Base-by-base conservation (phyloP, 192 early-diverging fungal species). In the Backusella australiensis region DNA sequence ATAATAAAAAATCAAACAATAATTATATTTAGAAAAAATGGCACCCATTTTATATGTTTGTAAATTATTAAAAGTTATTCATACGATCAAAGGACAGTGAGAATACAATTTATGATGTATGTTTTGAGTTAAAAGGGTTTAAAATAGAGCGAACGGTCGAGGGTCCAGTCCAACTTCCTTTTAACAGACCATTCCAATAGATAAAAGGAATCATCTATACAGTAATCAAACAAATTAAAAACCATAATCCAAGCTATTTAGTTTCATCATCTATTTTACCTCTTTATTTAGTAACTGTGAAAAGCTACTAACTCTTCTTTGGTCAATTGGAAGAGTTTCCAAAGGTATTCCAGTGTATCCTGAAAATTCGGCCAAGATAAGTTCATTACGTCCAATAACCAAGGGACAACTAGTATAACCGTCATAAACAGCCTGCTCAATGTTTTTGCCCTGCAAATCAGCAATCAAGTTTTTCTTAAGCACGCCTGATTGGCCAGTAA, bases 381-480 rank as follows among this genome's bases (percentile, higher is more conserved):
- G 81, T 80, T 92, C 90, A 78, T 94, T 87, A 71, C 90, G 89
- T 36, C 93, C 94, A 49, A 93, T 92, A 72, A 96, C 87, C 75
- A 96, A 85, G 34, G 94, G 94, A 78, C 94, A 95, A 53, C 88
- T 90, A 41, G 94, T 93, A 83, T 96, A 96, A 71, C 95, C 95
- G 73, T 92, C 86, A 80, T 96, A 96, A 34, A 88, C 87, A 17
- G 83, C 84, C 17, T 83, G 72, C 6, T 87, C 83, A 29, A 81
- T 75, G 0, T 77, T 75, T 23, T 86, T 85, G n/a, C 88, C 90
- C 34, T 84, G 71, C 32, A 94, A 86, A 69, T 85, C 79, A 70
- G 78, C 81, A 42, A 94, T 83, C 68, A 96, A 80, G 82, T 96
- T 96, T 72, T 89, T 82, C 80, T 89, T 92, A 14, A 94, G 77